Evolutionary conservation across 1,284 basidiomycete species (phyloP), one percentile per base, ranked within the genome.

Genomic region (Puccinia hordei): DNA sequence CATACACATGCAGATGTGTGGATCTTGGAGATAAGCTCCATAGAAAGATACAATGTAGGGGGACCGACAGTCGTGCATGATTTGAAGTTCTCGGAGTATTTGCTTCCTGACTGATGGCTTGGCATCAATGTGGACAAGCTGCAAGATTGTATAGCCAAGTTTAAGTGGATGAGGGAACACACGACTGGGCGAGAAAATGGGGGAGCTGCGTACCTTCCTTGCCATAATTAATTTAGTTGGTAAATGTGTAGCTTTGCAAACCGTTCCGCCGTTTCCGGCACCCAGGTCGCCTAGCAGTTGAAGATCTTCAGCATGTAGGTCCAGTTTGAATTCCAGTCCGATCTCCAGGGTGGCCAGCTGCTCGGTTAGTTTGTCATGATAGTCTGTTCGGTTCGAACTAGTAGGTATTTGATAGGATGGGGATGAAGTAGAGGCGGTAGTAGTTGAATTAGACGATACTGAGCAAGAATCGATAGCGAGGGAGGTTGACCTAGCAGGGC

Each of bases 1-100:
- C 92, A 99, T 98, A 86, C 95, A 98, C 83, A 99, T 95, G 86
- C 95, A 98, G 84, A 99, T 96, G 84, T 98, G 97, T 15, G 96
- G 95, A 85, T 99, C 96, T 15, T 91, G 91, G 61, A 98, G 88
- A 87, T 94, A 99, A 38, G 97, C 96, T 82, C 97, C 96, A 85
- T 93, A 98, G 87, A 96, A 98, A 1, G 92, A 94, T 83, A 99
- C 92, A 85, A 99, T 99, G 87, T 94, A 93, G 33, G 90, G 89
- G 2, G 93, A 97, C 82, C 92, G 89, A 87, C 97, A 99, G 85
- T 98, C 93, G 86, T 98, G 94, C 92, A 99, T 93, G 87, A 99
- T 98, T 85, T 99, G 95, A 80, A 99, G 88, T 85, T 99, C 96
- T 80, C 96, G 92, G 35, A 99, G 88, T 82, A 99, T 99, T 87